Conservation (phyloP, 495 filamentous ascomycete species). For the Neurospora cerealis region DNA sequence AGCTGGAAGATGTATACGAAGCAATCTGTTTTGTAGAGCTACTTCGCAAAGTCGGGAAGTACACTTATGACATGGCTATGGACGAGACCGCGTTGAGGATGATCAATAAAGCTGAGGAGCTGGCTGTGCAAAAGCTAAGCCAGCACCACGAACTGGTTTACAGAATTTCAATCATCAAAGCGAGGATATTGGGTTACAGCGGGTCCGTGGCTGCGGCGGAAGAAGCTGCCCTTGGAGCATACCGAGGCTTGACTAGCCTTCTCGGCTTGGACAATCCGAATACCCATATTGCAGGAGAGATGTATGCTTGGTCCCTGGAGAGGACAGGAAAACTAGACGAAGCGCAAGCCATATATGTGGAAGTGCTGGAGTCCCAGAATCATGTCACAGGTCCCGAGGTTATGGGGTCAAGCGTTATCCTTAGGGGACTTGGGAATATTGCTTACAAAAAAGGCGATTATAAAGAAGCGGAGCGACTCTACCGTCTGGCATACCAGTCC, state of each 20-base stretch:
- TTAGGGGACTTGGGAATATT: neutral
- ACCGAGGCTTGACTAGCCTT: neutral
- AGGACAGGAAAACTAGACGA: neutral
- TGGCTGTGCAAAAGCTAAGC: no score
- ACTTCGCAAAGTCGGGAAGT: no score
- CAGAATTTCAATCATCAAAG: neutral
- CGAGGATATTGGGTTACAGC: accelerated
- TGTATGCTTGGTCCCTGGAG: neutral
- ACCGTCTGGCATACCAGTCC: neutral
- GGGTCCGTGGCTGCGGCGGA: no score
- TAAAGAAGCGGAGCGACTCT: neutral
- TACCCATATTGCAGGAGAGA: neutral
- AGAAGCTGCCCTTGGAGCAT: neutral
- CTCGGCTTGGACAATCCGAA: neutral
- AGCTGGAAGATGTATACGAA: neutral
- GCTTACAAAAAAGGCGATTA: neutral
- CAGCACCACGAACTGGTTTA: neutral
- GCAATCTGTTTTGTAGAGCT: no score
- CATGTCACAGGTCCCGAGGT: neutral
- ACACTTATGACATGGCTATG: no score
- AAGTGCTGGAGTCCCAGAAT: neutral
- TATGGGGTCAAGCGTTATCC: neutral
- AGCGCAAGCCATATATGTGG: neutral
- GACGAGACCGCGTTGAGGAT: no score
- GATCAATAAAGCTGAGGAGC: no score